These are phyloP conservation scores for Psilocybe tampanensis DNA, from an alignment of 768 basidiomycete genomes.

Conservation along the genomic window DNA sequence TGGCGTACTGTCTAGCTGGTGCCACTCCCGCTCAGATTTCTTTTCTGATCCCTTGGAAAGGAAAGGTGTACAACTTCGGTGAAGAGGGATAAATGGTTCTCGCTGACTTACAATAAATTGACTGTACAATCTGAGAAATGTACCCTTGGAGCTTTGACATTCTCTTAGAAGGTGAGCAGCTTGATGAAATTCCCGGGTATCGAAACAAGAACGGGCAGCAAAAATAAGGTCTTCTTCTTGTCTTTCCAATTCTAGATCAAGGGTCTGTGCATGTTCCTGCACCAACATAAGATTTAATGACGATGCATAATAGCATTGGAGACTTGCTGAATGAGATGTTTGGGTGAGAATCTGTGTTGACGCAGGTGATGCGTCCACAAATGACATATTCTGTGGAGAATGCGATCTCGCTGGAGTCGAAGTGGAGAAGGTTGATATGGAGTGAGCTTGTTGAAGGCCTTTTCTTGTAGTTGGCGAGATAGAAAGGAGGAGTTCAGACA, in stretches of 20 bases:
- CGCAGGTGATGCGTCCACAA: conserved; percentile 36
- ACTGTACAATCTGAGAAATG: conserved; percentile 79
- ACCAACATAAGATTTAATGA: conserved; percentile 24
- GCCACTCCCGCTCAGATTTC: conserved; percentile 81
- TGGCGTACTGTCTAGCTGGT: conserved; percentile 72
- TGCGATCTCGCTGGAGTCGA: conserved; percentile 59
- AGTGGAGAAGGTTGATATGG: conserved; percentile 47
- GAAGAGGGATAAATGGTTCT: background rate
- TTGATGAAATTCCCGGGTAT: conserved; percentile 77
- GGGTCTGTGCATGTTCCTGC: conserved; percentile 33
- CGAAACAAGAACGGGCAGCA: conserved; percentile 73
- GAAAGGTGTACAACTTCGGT: no score
- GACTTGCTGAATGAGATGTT: conserved; percentile 24
- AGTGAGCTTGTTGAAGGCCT: conserved; percentile 23
- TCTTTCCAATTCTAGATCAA: conserved; percentile 50
- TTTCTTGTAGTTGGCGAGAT: conserved; percentile 52
- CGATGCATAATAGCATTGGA: conserved; percentile 41
- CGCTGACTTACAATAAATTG: conserved; percentile 75
- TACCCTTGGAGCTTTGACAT: conserved; percentile 71
- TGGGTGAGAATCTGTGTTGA: conserved; percentile 34
- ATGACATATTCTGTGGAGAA: conserved; percentile 42
- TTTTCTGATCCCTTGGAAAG: conserved; percentile 85
- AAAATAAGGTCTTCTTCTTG: conserved; percentile 75
- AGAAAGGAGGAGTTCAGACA: conserved; percentile 73
- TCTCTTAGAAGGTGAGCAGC: conserved; percentile 64